Conservation (phyloP, 257 asterid species). For the Linaria vulgaris region DNA sequence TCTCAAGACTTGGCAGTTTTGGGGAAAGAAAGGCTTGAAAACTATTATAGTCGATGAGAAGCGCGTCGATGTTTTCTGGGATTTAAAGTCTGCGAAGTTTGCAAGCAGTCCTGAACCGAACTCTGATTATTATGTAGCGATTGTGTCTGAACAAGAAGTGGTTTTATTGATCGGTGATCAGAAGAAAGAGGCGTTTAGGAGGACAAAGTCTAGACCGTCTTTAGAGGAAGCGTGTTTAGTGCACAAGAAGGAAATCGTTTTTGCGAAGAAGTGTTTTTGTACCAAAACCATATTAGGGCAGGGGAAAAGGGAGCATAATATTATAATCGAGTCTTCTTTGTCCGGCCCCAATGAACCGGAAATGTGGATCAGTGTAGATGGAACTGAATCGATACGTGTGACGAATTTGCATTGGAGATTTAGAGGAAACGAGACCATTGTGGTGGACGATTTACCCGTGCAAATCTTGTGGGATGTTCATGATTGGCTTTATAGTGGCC, state of each 20-base stretch:
- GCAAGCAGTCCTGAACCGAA: conserved; percentile 58
- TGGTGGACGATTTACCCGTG: conserved; percentile 56
- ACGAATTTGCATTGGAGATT: conserved; percentile 77
- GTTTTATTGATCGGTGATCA: conserved; percentile 69
- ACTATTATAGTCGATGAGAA: conserved; percentile 53
- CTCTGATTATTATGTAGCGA: conserved; percentile 70
- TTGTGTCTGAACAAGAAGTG: conserved; percentile 55
- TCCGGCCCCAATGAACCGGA: conserved; percentile 28
- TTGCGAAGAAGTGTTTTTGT: conserved; percentile 70
- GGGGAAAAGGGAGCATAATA: conserved; percentile 55
- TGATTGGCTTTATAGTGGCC: conserved; percentile 63
- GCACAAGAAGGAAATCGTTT: conserved; percentile 73
- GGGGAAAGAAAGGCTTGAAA: conserved; percentile 83
- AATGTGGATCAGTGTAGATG: conserved; percentile 85
- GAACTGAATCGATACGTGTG: conserved; percentile 54
- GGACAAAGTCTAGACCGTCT: conserved; percentile 50
- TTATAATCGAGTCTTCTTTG: conserved; percentile 1
- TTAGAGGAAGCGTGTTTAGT: conserved; percentile 48
- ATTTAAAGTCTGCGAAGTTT: conserved; percentile 63
- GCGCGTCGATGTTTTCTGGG: conserved; percentile 80
- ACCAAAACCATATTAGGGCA: conserved; percentile 60
- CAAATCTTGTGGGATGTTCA: conserved; percentile 87
- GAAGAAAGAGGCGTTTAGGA: conserved; percentile 61
- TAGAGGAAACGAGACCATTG: conserved; percentile 72
- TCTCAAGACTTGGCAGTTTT: conserved; percentile 88